Base-by-base conservation (phyloP, 83 land plant species). In the Thuja plicata region DNA sequence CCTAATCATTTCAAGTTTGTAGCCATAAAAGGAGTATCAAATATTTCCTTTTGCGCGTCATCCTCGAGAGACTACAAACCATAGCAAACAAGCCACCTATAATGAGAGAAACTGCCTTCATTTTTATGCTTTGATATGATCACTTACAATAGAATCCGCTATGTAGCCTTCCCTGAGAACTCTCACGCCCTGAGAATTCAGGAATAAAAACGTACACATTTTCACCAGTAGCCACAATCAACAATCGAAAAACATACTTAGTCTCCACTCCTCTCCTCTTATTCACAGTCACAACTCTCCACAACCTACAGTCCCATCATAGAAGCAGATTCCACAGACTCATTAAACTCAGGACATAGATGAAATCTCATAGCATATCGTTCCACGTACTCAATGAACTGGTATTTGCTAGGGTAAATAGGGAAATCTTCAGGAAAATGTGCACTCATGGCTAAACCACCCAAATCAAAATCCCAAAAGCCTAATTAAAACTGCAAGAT, bases 191-290 rank as follows among this genome's bases (percentile, higher is more conserved):
- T 1, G 86, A 86, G 32, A 95, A 88, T 50, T 85, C 76, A 30
- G 97, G 97, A 78, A 90, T 41, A 13, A 94, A 87, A 27, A 91
- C 91, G 93, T 95, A 96, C 32, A 95, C 97, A 93, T 97, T 97
- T 92, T 95, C 99, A 0, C 99, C 99, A 0, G 97, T 93, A 6
- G 99, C 98, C 84, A 91, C 97, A 30, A 96, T 90, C 87, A 96
- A 50, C 95, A 94, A 96, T 74, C 90, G 91, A 86, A 92, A 89
- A 9, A 91, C 34, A 54, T 93, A 96, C 89, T 95, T 96, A 2
- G 38, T 80, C 77, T 54, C 89, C 54, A 12, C 43, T 52, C n/a
- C 24, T 21, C 24, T 34, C 1, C 7, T 50, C 16, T 8, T 50
- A 45, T 88, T 89, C 48, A 40, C 73, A 1, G 90, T 83, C 50